Conservation (phyloP, 352 stramenopile genomes). For the Phytophthora kernoviae region DNA sequence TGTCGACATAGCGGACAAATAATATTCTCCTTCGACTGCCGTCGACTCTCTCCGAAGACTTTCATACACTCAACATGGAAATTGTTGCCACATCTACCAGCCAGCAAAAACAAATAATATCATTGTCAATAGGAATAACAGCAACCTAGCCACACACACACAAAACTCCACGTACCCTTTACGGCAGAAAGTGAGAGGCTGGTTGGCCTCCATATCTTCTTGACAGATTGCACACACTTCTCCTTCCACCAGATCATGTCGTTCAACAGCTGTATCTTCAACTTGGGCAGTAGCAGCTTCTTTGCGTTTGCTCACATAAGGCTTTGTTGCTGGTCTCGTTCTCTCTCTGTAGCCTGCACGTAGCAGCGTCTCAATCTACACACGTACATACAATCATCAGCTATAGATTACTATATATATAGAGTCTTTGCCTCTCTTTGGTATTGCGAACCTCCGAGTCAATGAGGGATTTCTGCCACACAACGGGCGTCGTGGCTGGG, state of each 20-base stretch:
- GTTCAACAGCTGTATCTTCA: constrained; percentile 30
- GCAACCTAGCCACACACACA: not conserved
- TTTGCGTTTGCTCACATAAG: constrained; percentile 56
- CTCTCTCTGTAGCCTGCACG: constrained; percentile 62
- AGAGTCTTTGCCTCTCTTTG: too few species aligned
- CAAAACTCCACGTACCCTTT: constrained; percentile 74
- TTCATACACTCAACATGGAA: constrained; percentile 63
- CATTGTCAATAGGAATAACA: not conserved
- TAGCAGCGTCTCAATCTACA: constrained; percentile 71
- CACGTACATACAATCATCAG: too few species aligned
- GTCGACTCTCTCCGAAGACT: constrained; percentile 80
- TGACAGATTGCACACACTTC: constrained; percentile 88
- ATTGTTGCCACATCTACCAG: constrained; percentile 36
- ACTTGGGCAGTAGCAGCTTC: constrained; percentile 24
- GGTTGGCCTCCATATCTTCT: constrained; percentile 71
- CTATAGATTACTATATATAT: too few species aligned
- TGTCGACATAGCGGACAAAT: constrained; percentile 85
- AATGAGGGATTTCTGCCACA: constrained; percentile 88
- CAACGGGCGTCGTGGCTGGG: constrained; percentile 60
- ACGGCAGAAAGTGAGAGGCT: constrained; percentile 75
- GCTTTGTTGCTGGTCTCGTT: constrained; percentile 21
- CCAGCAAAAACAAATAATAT: constrained; percentile 7
- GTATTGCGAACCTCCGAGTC: constrained; percentile 83
- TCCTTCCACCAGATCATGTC: constrained; percentile 68
- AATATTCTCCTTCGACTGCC: constrained; percentile 85